Evolutionary conservation across 768 basidiomycete species (phyloP), one percentile per base, ranked within the genome.

Genomic region (Cytidiella melzeri): DNA sequence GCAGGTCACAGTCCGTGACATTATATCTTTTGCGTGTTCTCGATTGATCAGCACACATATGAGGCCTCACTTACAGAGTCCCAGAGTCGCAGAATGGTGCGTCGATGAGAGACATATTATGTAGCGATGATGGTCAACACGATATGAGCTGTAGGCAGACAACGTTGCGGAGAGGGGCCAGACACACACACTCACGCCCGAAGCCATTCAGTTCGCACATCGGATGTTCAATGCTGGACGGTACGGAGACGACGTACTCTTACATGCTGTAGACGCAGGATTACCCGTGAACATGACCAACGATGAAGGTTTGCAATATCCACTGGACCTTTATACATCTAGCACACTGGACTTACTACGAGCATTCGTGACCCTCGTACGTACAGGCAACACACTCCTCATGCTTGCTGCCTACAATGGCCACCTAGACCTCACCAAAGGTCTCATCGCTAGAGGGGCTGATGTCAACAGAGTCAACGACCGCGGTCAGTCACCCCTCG

Each of bases 331-430:
- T 11, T 34, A 18, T 15, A 13, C 27, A 45, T 18, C n/a, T 10
- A 5, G 3, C 12, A 24, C 41, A 27, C n/a, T 18, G 41, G 21
- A 23, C 23, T 5, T 1, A 34, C 30, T 34, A 7, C 30, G 15
- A 34, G 30, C 30, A n/a, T n/a, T n/a, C n/a, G n/a, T n/a, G n/a
- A n/a, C n/a, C n/a, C n/a, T n/a, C n/a, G n/a, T n/a, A n/a, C n/a
- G 27, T 7, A 23, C 58, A 83, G 87, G 88, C 19, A 89, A 90
- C 61, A 86, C 85, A 4, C 69, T 91, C 5, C 68, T 90, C 46
- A 90, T 90, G 85, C 76, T 88, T 44, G 81, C 83, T 3, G 77
- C 87, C 2, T 90, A 90, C 59, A 67, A 79, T 19, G 87, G 87
- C 1, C 83, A 88, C 56, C 63, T 67, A 0, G 66, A 71, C 1